These are phyloP conservation scores for Fonsecaea multimorphosa DNA, from an alignment of 2,329 filamentous ascomycete genomes.

Conservation along the genomic window DNA sequence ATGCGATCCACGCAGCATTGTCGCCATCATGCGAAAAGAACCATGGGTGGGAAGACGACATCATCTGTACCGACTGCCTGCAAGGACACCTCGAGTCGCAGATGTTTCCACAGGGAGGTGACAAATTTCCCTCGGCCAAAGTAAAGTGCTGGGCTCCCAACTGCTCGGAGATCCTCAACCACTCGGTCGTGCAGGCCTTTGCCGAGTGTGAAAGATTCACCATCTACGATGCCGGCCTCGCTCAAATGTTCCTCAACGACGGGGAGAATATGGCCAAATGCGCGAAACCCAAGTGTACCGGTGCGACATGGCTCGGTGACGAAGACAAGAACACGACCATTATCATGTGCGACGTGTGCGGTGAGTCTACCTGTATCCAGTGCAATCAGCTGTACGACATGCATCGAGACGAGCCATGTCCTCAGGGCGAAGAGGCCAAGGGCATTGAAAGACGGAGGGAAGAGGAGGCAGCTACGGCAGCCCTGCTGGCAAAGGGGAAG, in stretches of 20 bases:
- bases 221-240: constrained; percentile 20
- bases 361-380: constrained; percentile 20
- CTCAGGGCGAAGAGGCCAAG: constrained; percentile 15
- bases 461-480: constrained; percentile 22
- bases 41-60: constrained; percentile 22
- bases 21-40: constrained; percentile 6
- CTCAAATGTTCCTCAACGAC: constrained; percentile 14
- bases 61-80: constrained; percentile 26
- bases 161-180: constrained; percentile 16
- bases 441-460: constrained; percentile 10
- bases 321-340: constrained; percentile 22
- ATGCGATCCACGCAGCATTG: constrained; percentile 15
- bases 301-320: constrained; percentile 19
- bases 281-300: constrained; percentile 4
- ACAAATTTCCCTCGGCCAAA: constrained; percentile 21
- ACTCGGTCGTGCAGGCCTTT: constrained; percentile 9
- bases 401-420: constrained; percentile 23
- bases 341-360: constrained; percentile 6
- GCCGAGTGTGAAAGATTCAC: constrained; percentile 4
- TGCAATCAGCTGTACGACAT: constrained; percentile 24
- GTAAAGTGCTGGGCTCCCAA: constrained; percentile 26
- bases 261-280: constrained; percentile 24
- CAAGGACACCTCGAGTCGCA: constrained; percentile 20
- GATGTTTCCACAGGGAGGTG: constrained; percentile 25
- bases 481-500: constrained; percentile 18